Evolutionary conservation across 768 basidiomycete species (phyloP).

Genomic region (Hericium alpestre): DNA sequence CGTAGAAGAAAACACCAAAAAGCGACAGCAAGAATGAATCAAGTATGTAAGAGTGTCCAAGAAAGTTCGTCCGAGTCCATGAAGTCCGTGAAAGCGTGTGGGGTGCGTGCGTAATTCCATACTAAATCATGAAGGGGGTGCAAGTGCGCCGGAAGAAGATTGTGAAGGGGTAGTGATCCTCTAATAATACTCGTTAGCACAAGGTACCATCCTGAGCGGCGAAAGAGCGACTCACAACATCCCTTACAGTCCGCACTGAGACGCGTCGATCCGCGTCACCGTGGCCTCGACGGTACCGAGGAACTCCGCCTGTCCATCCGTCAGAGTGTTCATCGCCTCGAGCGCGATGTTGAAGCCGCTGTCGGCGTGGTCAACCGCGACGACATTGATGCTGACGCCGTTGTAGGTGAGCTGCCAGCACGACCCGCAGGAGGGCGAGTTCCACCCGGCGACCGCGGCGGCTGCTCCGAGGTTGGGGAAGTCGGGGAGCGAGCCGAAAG

Average conservation of each 20-base stretch:
- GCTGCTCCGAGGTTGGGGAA: slow-evolving; percentile 16
- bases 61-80: too few species aligned
- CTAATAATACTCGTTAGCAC: too few species aligned
- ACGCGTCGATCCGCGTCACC: background rate
- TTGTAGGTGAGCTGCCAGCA: slow-evolving; percentile 22
- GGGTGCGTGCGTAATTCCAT: too few species aligned
- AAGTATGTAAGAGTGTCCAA: too few species aligned
- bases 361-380: slow-evolving; percentile 20
- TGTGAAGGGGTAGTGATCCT: too few species aligned
- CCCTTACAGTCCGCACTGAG: background rate
- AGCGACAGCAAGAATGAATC: too few species aligned
- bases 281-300: background rate
- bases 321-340: slow-evolving; percentile 45
- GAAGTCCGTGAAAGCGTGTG: too few species aligned
- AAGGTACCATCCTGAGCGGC: too few species aligned
- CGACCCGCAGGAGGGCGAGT: slow-evolving; percentile 20
- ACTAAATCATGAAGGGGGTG: too few species aligned
- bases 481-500: slow-evolving; percentile 8
- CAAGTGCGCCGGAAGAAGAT: too few species aligned
- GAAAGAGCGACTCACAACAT: background rate
- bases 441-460: slow-evolving; percentile 19
- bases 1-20: too few species aligned
- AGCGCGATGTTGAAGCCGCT: slow-evolving; percentile 38
- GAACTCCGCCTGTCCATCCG: slow-evolving; percentile 13
- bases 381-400: slow-evolving; percentile 11